Evolutionary conservation across 2,329 filamentous ascomycete genomes (phyloP), one percentile per base, ranked within the genome.

Genomic region (Cercospora sp.): DNA sequence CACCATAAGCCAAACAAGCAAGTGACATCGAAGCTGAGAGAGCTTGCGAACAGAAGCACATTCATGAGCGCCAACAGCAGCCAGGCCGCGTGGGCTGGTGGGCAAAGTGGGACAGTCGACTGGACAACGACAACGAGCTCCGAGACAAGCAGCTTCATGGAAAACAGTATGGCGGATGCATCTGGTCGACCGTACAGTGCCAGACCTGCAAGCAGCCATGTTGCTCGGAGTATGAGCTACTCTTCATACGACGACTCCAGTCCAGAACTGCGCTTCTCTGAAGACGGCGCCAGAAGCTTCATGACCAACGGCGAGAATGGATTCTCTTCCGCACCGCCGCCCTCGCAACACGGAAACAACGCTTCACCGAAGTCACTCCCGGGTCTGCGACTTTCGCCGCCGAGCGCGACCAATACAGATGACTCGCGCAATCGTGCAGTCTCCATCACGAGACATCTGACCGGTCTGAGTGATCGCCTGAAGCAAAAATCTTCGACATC

Each of bases 1-100:
- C 92, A 93, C 76, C 92, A 97, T 77, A 89, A 93, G 3, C 94
- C 94, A 1, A 92, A 84, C 71, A 91, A 89, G 63, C 89, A 91
- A 67, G 91, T 95, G 77, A 89, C 92, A 75, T 91, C 85, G 75
- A 89, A 91, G 70, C 85, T 96, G 36, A 88, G 94, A 51, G 93
- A 97, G 78, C 84, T 97, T 66, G 93, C 92, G n/a, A 94, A 88
- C 67, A 91, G 88, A 74, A 90, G 89, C 40, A 88, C 90, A 20
- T 83, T 94, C 45, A 81, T 89, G 51, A 71, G 72, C 28, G 66
- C 73, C 7, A 69, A 67, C 28, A 60, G 70, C 31, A 65, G 58
- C 33, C 62, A 71, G 16, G 31, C 51, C 3, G 62, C 62, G 13
- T 64, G 62, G 62, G 62, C 33, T 13, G 62, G 53, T 31, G 59